Percentiles rank a stretch among this genome's conserved stretches.
phyloP scores from a whole-genome alignment of 148 eudicot species.

The Spergularia marina region DNA sequence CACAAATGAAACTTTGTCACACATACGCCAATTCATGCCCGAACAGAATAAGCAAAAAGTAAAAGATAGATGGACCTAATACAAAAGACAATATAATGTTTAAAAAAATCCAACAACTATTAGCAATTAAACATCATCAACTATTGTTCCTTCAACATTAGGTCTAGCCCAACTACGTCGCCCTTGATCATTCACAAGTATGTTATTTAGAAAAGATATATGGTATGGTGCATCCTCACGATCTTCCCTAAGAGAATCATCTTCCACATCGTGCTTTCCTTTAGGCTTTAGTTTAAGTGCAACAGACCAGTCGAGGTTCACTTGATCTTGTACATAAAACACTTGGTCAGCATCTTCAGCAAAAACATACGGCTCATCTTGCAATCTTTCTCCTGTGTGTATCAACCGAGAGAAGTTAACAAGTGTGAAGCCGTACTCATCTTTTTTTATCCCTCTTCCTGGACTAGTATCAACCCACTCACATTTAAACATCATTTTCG shows the following conservation, averaged over 20 bases:
- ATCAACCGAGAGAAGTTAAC: slow-evolving; percentile 1
- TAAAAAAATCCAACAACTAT: too few species aligned
- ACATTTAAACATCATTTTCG: too few species aligned
- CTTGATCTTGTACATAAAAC: slow-evolving; percentile 2
- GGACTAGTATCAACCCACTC: too few species aligned
- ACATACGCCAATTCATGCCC: too few species aligned
- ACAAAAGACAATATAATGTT: too few species aligned
- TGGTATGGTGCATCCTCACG: background rate
- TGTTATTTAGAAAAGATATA: background rate
- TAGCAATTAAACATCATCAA: background rate
- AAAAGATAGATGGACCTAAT: too few species aligned
- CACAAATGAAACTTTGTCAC: too few species aligned
- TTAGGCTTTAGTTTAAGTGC: background rate
- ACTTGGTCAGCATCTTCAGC: background rate
- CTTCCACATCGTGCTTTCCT: background rate
- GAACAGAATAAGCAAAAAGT: too few species aligned
- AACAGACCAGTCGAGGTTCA: background rate
- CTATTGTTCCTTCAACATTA: background rate
- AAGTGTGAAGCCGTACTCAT: too few species aligned
- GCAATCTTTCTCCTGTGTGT: background rate
- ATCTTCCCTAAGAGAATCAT: background rate
- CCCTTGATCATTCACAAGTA: background rate
- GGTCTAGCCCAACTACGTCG: background rate
- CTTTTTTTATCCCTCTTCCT: too few species aligned
- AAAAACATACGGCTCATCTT: slow-evolving; percentile 7